phyloP scores from a whole-genome alignment of 495 filamentous ascomycete species.

The Penicillium verhagenii region DNA sequence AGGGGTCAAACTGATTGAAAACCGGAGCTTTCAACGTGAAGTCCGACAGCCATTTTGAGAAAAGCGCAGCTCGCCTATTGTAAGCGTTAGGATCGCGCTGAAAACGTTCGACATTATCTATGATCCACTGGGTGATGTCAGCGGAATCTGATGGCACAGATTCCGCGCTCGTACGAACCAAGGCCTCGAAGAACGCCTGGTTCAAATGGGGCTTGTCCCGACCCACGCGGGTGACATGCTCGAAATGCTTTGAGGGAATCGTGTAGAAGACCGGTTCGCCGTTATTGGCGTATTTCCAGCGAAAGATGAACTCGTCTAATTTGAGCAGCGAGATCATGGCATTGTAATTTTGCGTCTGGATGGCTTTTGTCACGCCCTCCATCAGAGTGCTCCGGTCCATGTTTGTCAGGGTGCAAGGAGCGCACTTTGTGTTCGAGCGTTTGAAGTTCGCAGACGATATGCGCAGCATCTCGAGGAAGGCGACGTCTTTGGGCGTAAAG shows the following conservation, averaged over 20 bases:
- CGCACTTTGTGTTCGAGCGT: not conserved
- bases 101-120: constrained; percentile 19
- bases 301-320: constrained; percentile 38
- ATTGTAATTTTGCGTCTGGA: constrained; percentile 26
- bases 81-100: not conserved
- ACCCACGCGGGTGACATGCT: constrained; percentile 23
- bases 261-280: constrained; percentile 14
- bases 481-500: constrained; percentile 14
- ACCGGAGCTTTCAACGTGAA: constrained; percentile 35
- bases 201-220: constrained; percentile 21
- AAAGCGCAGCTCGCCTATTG: constrained; percentile 10
- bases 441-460: constrained; percentile 9
- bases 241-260: constrained; percentile 31
- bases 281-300: constrained; percentile 8
- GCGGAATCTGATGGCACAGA: constrained; percentile 34
- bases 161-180: constrained; percentile 42
- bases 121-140: constrained; percentile 37
- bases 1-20: constrained; percentile 14
- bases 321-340: constrained; percentile 39
- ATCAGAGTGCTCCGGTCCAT: constrained; percentile 33
- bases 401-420: not conserved
- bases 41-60: constrained; percentile 38
- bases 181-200: constrained; percentile 29
- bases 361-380: constrained; percentile 36
- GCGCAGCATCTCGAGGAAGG: constrained; percentile 38